Percentiles rank a stretch among this genome's conserved stretches.
phyloP scores from a whole-genome alignment of 805 yeast species.

The Zygosaccharomyces kombuchaensis region DNA sequence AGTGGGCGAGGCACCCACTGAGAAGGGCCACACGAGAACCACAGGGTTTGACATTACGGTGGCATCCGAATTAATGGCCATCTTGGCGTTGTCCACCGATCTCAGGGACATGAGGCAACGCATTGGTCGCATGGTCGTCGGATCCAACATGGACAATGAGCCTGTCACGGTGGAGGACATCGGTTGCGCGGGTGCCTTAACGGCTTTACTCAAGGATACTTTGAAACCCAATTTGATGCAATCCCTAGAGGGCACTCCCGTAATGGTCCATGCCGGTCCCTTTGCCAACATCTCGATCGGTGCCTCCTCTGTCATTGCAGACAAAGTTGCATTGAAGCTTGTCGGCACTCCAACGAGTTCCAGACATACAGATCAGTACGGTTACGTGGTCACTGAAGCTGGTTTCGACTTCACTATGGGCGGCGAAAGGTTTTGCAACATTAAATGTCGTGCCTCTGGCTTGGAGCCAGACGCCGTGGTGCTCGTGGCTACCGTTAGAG shows the following conservation, averaged over 20 bases:
- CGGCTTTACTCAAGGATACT: slow-evolving; percentile 93
- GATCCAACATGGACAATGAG: slow-evolving; percentile 64
- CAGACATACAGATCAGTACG: slow-evolving; percentile 41
- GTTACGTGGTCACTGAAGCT: slow-evolving; percentile 95
- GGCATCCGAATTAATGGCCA: slow-evolving; percentile 95
- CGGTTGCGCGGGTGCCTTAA: slow-evolving; percentile 92
- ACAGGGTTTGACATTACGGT: slow-evolving; percentile 96
- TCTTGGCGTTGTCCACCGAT: slow-evolving; percentile 75
- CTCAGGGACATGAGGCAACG: slow-evolving; percentile 81
- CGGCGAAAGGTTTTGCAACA: slow-evolving; percentile 94
- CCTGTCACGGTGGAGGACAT: slow-evolving; percentile 93
- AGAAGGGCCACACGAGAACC: slow-evolving; percentile 77
- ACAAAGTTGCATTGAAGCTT: slow-evolving; percentile 83
- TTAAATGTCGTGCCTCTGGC: slow-evolving; percentile 91
- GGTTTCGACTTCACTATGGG: slow-evolving; percentile 99
- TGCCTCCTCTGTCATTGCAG: slow-evolving; percentile 92
- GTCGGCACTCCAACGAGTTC: slow-evolving; percentile 58
- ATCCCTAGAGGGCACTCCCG: slow-evolving; percentile 96
- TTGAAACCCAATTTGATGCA: slow-evolving; percentile 97
- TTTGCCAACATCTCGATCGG: slow-evolving; percentile 97
- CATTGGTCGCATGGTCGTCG: slow-evolving; percentile 86
- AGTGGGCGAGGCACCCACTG: slow-evolving; percentile 88
- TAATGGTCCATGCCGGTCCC: slow-evolving; percentile 96
- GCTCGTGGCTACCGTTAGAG: slow-evolving; percentile 92
- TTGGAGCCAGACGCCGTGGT: slow-evolving; percentile 85